Percentiles rank a stretch among this genome's conserved stretches.
These are phyloP conservation scores for Fusarium equiseti DNA, from an alignment of 2,329 filamentous ascomycete species.

Conservation along the genomic window DNA sequence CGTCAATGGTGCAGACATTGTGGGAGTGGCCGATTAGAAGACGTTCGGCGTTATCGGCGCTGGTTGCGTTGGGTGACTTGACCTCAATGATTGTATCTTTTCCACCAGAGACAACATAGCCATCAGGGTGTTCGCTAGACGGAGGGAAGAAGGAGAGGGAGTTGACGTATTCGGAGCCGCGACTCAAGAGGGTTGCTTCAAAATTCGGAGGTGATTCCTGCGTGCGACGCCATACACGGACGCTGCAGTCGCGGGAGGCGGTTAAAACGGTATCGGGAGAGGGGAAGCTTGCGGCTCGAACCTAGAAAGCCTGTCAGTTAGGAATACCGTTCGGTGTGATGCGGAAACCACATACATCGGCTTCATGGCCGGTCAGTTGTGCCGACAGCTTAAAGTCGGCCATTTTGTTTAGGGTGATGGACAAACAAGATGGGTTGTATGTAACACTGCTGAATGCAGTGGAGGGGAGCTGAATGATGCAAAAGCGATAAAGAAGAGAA, in stretches of 20 bases:
- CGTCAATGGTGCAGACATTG: slow-evolving; percentile 90
- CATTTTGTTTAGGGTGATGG: slow-evolving; percentile 65
- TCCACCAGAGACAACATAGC: slow-evolving; percentile 87
- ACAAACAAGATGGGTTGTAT: slow-evolving; percentile 22
- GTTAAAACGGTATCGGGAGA: slow-evolving; percentile 79
- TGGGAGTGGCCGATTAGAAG: slow-evolving; percentile 86
- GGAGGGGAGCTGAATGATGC: slow-evolving; percentile 26
- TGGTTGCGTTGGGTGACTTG: slow-evolving; percentile 74
- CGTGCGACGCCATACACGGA: slow-evolving; percentile 83
- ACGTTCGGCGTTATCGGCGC: slow-evolving; percentile 83
- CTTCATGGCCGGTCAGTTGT: slow-evolving; percentile 87
- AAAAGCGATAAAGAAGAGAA: slow-evolving; percentile 8
- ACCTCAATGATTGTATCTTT: slow-evolving; percentile 95
- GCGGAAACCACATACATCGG: slow-evolving; percentile 76
- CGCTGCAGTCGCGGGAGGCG: slow-evolving; percentile 90
- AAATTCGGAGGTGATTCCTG: slow-evolving; percentile 76
- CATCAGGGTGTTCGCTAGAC: slow-evolving; percentile 75
- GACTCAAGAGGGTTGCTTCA: slow-evolving; percentile 81
- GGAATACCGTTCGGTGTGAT: neutral
- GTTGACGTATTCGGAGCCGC: slow-evolving; percentile 90
- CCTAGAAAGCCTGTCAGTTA: slow-evolving; percentile 64
- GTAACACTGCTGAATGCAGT: slow-evolving; percentile 24
- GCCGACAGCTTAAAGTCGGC: slow-evolving; percentile 93
- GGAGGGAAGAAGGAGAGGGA: slow-evolving; percentile 81
- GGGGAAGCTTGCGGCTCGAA: slow-evolving; percentile 87